Conservation (phyloP, 495 filamentous ascomycete species). For the Wilcoxina mikolae region DNA sequence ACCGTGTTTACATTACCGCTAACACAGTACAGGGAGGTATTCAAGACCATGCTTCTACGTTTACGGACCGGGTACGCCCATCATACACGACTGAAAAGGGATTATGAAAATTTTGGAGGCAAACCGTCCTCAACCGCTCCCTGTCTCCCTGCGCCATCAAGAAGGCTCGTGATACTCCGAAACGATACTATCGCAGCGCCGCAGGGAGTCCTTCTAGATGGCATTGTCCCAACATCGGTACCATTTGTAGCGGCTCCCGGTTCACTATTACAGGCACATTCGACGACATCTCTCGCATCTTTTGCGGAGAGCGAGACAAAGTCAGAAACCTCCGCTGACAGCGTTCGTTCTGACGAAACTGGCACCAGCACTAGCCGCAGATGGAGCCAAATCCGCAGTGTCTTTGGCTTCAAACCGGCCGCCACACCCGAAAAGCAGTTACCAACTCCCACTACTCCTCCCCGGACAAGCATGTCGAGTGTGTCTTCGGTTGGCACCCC, state of each 20-base stretch:
- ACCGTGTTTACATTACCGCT: constrained; percentile 7
- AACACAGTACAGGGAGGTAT: constrained; percentile 40
- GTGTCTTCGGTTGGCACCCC: constrained; percentile 26
- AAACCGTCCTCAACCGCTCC: constrained; percentile 62
- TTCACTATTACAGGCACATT: constrained; percentile 17
- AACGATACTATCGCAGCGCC: constrained; percentile 55
- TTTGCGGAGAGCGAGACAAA: constrained; percentile 16
- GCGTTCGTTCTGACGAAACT: constrained; percentile 11
- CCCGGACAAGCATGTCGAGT: constrained; percentile 29
- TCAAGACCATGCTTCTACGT: constrained; percentile 51
- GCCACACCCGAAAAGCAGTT: constrained; percentile 7
- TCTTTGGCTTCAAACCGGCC: constrained; percentile 16
- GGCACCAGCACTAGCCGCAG: constrained; percentile 15
- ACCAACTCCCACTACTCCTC: constrained; percentile 17
- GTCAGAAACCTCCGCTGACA: constrained; percentile 5
- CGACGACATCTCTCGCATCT: constrained; percentile 10
- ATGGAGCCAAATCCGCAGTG: constrained; percentile 23
- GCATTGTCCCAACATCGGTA: constrained; percentile 31
- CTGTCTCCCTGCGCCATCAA: constrained; percentile 76
- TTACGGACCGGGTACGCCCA: constrained; percentile 63
- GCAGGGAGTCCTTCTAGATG: constrained; percentile 31
- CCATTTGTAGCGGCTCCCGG: constrained; percentile 27
- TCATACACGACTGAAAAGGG: constrained; percentile 58
- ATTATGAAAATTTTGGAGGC: constrained; percentile 40
- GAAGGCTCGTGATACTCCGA: constrained; percentile 79